Evolutionary conservation across 176 grass and related monocot genomes (phyloP).

Genomic region (Carex kokanica): DNA sequence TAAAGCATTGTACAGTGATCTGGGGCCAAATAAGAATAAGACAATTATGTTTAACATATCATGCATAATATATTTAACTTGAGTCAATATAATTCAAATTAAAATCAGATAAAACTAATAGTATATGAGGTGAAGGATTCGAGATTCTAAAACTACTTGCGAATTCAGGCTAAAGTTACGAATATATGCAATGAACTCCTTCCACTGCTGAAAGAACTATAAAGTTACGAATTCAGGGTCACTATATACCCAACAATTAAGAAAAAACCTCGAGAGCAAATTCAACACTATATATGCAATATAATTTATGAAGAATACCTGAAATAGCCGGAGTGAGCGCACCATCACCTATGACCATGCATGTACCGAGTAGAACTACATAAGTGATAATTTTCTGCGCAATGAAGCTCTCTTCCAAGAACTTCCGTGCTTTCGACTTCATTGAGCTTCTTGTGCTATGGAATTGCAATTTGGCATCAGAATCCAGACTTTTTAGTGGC

Average conservation of each 20-base stretch:
- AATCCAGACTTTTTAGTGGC: too few relatives aligned
- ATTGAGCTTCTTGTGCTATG: too few relatives aligned
- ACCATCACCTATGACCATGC: too few relatives aligned
- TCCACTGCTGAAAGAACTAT: slow-evolving; percentile 79
- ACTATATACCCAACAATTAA: neutral
- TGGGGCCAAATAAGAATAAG: neutral
- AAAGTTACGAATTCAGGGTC: neutral
- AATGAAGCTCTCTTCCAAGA: too few relatives aligned
- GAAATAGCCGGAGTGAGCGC: too few relatives aligned
- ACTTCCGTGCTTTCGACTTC: too few relatives aligned
- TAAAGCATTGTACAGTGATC: neutral
- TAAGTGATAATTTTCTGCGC: too few relatives aligned
- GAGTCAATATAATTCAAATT: neutral
- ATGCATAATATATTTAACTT: neutral
- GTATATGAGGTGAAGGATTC: neutral
- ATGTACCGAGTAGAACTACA: too few relatives aligned
- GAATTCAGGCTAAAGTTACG: neutral
- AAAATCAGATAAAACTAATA: neutral
- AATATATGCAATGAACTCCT: slow-evolving; percentile 46
- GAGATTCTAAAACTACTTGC: too few relatives aligned
- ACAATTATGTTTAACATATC: neutral
- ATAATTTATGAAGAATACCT: slow-evolving; percentile 34
- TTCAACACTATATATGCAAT: neutral
- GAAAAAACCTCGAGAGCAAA: neutral
- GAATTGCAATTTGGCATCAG: too few relatives aligned